Evolutionary conservation across 805 yeast species (phyloP).

Genomic region (Pichia kluyveri): DNA sequence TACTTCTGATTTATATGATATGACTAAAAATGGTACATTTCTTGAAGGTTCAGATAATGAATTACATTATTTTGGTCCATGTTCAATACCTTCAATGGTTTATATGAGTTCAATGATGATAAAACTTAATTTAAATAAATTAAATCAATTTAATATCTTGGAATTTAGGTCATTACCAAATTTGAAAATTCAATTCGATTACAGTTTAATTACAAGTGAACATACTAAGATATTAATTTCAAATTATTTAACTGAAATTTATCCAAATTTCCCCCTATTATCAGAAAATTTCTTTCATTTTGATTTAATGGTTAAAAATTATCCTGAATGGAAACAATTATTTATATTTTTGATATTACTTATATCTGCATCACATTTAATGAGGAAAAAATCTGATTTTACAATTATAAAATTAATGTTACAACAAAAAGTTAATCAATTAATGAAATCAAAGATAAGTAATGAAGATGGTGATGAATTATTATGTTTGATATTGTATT

Average conservation of each 20-base stretch:
- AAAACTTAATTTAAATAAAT: background rate
- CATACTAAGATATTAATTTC: slow-evolving; percentile 12
- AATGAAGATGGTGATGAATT: slow-evolving; percentile 14
- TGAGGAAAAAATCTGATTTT: slow-evolving; percentile 12
- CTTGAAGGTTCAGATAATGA: slow-evolving; percentile 9
- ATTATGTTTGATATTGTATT: slow-evolving; percentile 8
- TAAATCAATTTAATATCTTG: background rate
- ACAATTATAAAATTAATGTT: slow-evolving; percentile 13
- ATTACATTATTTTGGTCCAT: slow-evolving; percentile 14
- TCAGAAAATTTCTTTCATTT: slow-evolving; percentile 13
- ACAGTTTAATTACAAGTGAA: slow-evolving; percentile 9
- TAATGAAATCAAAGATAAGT: slow-evolving; percentile 6
- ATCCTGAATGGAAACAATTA: slow-evolving; percentile 10
- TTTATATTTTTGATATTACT: slow-evolving; percentile 12
- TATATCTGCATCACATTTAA: slow-evolving; percentile 15
- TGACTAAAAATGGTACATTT: slow-evolving; percentile 10
- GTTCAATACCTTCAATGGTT: slow-evolving; percentile 10
- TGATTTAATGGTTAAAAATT: slow-evolving; percentile 12
- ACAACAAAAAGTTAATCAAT: slow-evolving; percentile 11
- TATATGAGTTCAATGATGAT: slow-evolving; percentile 9
- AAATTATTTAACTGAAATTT: slow-evolving; percentile 13
- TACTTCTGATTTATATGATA: background rate
- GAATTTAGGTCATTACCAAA: slow-evolving; percentile 4
- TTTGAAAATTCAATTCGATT: slow-evolving; percentile 10
- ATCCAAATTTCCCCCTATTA: slow-evolving; percentile 13